Base-by-base conservation (phyloP, 2,329 filamentous ascomycete genomes). In the Teratosphaeria pseudoeucalypti region DNA sequence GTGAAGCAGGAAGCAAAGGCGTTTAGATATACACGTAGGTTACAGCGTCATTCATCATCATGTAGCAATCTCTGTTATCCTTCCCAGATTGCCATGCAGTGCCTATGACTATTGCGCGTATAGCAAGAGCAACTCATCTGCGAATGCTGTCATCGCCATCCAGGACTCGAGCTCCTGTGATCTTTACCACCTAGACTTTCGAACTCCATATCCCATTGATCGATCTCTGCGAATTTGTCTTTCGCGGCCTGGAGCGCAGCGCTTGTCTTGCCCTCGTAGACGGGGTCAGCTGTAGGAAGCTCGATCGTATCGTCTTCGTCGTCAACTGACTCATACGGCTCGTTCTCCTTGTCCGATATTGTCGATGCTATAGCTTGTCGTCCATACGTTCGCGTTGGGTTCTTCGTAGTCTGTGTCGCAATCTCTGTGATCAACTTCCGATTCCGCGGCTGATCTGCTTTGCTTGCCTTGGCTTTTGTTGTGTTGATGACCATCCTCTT, bases 161-260 rank as follows among this genome's bases (percentile, higher is more conserved):
- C 60, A 59, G 68, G 68, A 62, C 69, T 71, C 7, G 65, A 68
- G 61, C 70, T 71, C 39, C 70, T 61, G 64, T 70, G 65, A 60
- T 71, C 70, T 60, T 79, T 76, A 37, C 75, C 71, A 57, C 74
- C 78, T 63, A 78, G 74, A 57, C 73, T 79, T 69, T 79, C 78
- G 66, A 80, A 81, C 54, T 79, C 77, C 69, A 81, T 72, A 61
- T 79, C 78, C 71, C 77, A 80, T 27, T 74, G 68, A 65, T 81
- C 78, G 5, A 81, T 74, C 58, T 79, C 77, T 29, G 72, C 75
- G 63, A 81, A 81, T 64, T 79, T 79, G 64, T 75, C 73, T 62
- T 73, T 74, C 29, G 76, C 76, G 1, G 71, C 75, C 62, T 73
- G 72, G 39, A 81, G 66, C 64, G 76, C 74, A 29, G 65, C 67